phyloP scores from a whole-genome alignment of 257 asterid genomes.

The Solanum commersonii region DNA sequence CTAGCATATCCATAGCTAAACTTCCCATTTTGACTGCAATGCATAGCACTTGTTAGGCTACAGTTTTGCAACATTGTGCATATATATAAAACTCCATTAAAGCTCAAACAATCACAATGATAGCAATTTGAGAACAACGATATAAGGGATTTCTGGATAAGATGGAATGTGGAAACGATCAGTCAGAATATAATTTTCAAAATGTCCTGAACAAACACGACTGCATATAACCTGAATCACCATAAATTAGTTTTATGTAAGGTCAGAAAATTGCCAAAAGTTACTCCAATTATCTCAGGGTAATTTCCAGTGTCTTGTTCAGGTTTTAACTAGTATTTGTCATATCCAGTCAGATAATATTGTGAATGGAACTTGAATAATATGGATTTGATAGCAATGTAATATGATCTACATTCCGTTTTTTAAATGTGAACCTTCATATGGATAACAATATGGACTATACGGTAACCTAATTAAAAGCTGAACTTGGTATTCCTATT shows the following conservation, averaged over 20 bases:
- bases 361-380: background rate
- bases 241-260: background rate
- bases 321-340: background rate
- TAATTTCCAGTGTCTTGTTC: background rate
- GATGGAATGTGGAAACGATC: background rate
- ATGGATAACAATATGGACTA: background rate
- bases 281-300: background rate
- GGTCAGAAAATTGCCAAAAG: background rate
- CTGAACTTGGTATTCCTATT: background rate
- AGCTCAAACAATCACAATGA: background rate
- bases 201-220: background rate
- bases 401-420: background rate
- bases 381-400: background rate
- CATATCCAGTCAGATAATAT: background rate
- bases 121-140: background rate
- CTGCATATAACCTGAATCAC: background rate
- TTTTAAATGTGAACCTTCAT: background rate
- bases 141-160: background rate
- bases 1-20: slow-evolving; percentile 98
- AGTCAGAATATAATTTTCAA: background rate
- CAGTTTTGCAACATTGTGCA: background rate
- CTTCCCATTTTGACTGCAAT: slow-evolving; percentile 78
- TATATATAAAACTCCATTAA: background rate
- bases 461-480: background rate
- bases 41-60: slow-evolving; percentile 4